Evolutionary conservation across 2,329 filamentous ascomycete genomes (phyloP), one percentile per base, ranked within the genome.

Genomic region (Xenosphaeropsis pyriputrescens): DNA sequence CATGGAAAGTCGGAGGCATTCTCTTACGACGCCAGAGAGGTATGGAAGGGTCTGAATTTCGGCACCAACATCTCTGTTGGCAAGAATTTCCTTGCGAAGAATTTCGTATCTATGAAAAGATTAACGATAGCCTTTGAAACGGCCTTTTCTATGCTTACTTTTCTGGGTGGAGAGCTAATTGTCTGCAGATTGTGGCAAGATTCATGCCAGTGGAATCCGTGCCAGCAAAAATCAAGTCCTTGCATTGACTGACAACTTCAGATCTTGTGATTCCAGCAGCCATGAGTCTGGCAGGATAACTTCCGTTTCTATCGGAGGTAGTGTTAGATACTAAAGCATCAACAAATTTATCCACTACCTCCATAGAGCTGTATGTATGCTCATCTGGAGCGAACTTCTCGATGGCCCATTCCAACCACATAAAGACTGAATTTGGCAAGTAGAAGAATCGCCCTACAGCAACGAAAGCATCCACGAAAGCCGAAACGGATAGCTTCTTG

Each of bases 361-460:
- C 44, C 40, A 55, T 53, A 8, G 47, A 47, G 22, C 57, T 56
- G 4, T 54, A 47, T 3, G 53, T 53, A 33, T 53, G 54, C 31
- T 56, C 52, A 40, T 60, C 59, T 8, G 53, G 47, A 2, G 56
- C 41, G 13, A 46, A 44, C 41, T 56, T 58, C 29, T 65, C 61
- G 16, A 64, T 43, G 12, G 40, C 39, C 46, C 44, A 49, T 26
- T 56, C 46, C 37, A 52, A 13, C 43, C 42, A 48, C 11, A 53
- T 40, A 40, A 68, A 66, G 3, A 57, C 45, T 33, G 43, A 51
- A 17, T 56, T 61, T 1, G 65, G 65, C 1, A 73, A 48, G 44
- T 70, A 70, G 48, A 68, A 72, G 47, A 72, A 70, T 3, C 66
- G 56, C 1, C 68, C 67, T 6, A 72, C 63, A 4, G 63, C 67